Evolutionary conservation across 2,329 filamentous ascomycete genomes (phyloP).

Genomic region (Raffaelea deltoideospora): DNA sequence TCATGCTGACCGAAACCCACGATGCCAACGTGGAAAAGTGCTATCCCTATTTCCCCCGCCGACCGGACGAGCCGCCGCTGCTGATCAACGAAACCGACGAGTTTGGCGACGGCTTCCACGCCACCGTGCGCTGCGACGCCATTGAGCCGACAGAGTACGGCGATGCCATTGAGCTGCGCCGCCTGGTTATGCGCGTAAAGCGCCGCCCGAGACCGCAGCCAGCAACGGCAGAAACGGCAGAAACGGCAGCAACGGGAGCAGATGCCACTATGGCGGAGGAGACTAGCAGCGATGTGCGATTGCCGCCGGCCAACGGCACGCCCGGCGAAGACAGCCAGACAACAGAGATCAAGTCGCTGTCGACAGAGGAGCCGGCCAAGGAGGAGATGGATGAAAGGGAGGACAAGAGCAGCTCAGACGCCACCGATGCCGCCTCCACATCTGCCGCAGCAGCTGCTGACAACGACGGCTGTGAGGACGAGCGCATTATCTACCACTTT

Average conservation of each 20-base stretch:
- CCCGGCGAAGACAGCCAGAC: too few species aligned
- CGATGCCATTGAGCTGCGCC: conserved; percentile 57
- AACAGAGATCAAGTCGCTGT: neutral
- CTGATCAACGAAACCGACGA: conserved; percentile 49
- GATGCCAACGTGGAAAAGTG: conserved; percentile 73
- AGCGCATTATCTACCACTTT: conserved; percentile 65
- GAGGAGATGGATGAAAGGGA: too few species aligned
- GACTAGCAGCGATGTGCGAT: too few species aligned
- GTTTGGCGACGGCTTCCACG: conserved; percentile 52
- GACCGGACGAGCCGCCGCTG: conserved; percentile 30
- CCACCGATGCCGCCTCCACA: too few species aligned
- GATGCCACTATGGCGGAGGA: neutral
- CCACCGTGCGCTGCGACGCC: conserved; percentile 52
- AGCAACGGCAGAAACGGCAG: neutral
- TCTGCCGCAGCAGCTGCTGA: too few species aligned
- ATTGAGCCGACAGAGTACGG: conserved; percentile 37
- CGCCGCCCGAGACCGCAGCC: neutral
- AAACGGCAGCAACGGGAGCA: neutral
- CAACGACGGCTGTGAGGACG: conserved; percentile 23
- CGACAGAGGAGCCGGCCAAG: neutral
- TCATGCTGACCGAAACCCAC: conserved; percentile 86
- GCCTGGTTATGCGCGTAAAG: conserved; percentile 43
- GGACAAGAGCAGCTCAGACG: too few species aligned
- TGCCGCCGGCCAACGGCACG: too few species aligned
- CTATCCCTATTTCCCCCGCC: conserved; percentile 68